Evolutionary conservation across 2,329 filamentous ascomycete species (phyloP).

Genomic region (Aureobasidium sp.): DNA sequence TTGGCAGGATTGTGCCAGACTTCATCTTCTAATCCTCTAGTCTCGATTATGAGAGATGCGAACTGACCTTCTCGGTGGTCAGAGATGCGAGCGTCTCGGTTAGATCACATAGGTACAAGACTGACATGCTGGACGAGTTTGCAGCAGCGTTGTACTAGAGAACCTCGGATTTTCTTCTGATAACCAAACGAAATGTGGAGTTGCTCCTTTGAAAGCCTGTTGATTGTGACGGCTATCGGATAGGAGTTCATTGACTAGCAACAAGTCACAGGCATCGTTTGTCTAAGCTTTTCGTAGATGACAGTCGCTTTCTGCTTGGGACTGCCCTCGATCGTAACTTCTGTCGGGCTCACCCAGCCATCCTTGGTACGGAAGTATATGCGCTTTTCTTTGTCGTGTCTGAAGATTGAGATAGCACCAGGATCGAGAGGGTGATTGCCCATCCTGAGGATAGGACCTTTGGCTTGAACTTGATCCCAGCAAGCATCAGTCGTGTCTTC

Average conservation of each 20-base stretch:
- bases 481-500: slow-evolving; percentile 7
- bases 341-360: not conserved
- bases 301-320: slow-evolving; percentile 1
- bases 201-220: too few relatives aligned
- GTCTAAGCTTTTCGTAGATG: not conserved
- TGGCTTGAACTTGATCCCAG: not conserved
- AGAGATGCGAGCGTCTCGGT: too few relatives aligned
- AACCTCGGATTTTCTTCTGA: too few relatives aligned
- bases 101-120: too few relatives aligned
- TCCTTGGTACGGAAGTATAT: slow-evolving; percentile 5
- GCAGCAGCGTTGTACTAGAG: not conserved
- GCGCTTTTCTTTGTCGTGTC: not conserved
- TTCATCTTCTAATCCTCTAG: too few relatives aligned
- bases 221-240: too few relatives aligned
- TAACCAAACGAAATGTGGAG: too few relatives aligned
- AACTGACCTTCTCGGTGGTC: too few relatives aligned
- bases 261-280: not conserved
- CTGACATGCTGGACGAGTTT: not conserved
- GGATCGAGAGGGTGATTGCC: not conserved
- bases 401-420: not conserved
- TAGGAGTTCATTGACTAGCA: not conserved
- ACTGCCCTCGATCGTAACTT: slow-evolving; percentile 8
- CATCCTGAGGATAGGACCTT: not conserved
- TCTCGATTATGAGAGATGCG: not conserved
- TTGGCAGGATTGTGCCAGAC: too few relatives aligned